Base-by-base conservation (phyloP, 345 rosid genomes). In the Eucalyptus pumila region DNA sequence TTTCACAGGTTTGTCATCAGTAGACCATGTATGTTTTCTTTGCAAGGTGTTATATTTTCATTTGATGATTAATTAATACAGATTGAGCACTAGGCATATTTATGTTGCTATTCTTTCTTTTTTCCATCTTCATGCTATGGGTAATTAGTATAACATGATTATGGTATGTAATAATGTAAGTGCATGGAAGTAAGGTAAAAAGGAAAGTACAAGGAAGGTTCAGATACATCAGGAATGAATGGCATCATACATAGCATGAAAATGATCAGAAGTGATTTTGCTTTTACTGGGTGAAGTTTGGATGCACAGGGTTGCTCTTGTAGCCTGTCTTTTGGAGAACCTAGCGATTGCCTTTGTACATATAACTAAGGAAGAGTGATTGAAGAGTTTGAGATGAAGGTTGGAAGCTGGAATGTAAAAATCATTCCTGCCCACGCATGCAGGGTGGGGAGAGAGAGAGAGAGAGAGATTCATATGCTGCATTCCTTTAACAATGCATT, bases 1-100 rank as follows among this genome's bases (percentile, higher is more conserved):
- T 90, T 86, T 94, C 94, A 16, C 95, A 93, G 94, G 95, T 92
- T 86, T 80, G 87, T 86, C 16, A 60, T 86, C 47, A 40, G 47
- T 76, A 37, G 85, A 40, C 15, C 30, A 0, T 40, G 47, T 3
- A 21, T 76, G 17, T 40, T 86, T 40, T 80, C 37, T 76, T 0
- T 27, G 26, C 21, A 21, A 44, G 37, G 40, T n/a, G 44, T 30
- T n/a, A 60, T n/a, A 34, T 21, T 40, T 19, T 88, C 45, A 21
- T 88, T 27, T n/a, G 44, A 72, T 76, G 24, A 21, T 6, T 62
- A 30, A 62, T 62, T 76, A 21, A 76, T 21, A 76, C 6, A 40
- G 85, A 76, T 6, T 21, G 47, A 76, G 47, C 30, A 37, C 47
- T 76, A 76, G 85, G 27, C 85, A 76, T 76, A 16, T 11, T 76